A percentile compares a stretch with the other conserved stretches of the same genome.
These are phyloP conservation scores for Chrysosporium queenslandicum DNA, from an alignment of 2,329 filamentous ascomycete species.

Conservation along the genomic window DNA sequence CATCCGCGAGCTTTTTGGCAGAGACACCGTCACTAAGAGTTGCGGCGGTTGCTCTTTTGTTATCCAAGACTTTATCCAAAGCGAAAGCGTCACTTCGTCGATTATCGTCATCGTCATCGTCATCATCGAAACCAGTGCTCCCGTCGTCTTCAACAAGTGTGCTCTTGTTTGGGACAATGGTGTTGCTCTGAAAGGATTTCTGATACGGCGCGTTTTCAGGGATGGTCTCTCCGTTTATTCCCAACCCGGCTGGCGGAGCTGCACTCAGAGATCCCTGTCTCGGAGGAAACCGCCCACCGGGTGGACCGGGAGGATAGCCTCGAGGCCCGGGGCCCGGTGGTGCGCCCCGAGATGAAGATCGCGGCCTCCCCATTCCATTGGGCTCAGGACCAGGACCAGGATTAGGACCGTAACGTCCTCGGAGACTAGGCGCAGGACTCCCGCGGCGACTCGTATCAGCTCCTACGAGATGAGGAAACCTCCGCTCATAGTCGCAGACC, in stretches of 20 bases:
- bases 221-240: slow-evolving; percentile 52
- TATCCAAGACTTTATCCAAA: slow-evolving; percentile 42
- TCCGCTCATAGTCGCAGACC: slow-evolving; percentile 83
- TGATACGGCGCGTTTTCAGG: slow-evolving; percentile 58
- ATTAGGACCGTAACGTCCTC: slow-evolving; percentile 41
- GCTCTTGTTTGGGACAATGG: slow-evolving; percentile 94
- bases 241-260: slow-evolving; percentile 33
- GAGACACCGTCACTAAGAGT: slow-evolving; percentile 29
- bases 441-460: slow-evolving; percentile 58
- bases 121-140: slow-evolving; percentile 50
- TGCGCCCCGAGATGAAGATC: slow-evolving; percentile 35
- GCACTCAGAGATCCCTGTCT: slow-evolving; percentile 35
- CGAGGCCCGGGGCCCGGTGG: slow-evolving; percentile 27
- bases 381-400: slow-evolving; percentile 26
- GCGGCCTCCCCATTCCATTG: slow-evolving; percentile 24
- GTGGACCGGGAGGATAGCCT: slow-evolving; percentile 29
- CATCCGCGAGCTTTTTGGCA: slow-evolving; percentile 67
- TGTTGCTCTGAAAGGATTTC: slow-evolving; percentile 89
- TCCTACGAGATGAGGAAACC: slow-evolving; percentile 70
- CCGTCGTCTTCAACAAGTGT: slow-evolving; percentile 96
- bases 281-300: slow-evolving; percentile 30
- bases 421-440: slow-evolving; percentile 54
- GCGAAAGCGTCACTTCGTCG: slow-evolving; percentile 56
- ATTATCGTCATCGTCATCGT: slow-evolving; percentile 47
- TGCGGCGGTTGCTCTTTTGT: slow-evolving; percentile 41